Conservation (phyloP, 768 basidiomycete genomes). For the Phlegmacium glaucopus region DNA sequence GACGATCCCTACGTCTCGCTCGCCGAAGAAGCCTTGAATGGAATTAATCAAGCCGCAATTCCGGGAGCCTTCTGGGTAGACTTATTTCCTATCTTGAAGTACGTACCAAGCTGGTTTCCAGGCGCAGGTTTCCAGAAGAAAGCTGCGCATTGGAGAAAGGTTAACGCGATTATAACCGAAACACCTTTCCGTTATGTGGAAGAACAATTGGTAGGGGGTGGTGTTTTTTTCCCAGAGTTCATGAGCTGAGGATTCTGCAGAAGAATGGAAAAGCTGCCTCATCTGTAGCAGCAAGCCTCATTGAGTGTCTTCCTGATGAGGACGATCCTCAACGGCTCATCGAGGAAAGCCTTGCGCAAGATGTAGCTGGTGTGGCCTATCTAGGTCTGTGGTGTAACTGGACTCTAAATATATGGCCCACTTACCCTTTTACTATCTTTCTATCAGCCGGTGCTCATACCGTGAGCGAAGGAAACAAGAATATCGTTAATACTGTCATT, state of each 20-base stretch:
- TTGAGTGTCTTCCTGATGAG: slow-evolving; percentile 9
- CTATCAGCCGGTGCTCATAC: neutral
- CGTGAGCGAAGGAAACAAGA: neutral
- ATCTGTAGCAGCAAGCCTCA: slow-evolving; percentile 2
- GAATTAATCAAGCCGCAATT: slow-evolving; percentile 24
- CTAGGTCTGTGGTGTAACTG: slow-evolving; percentile 7
- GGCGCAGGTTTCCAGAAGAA: slow-evolving; percentile 33
- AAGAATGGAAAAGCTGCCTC: slow-evolving; percentile 4
- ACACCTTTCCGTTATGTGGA: slow-evolving; percentile 13
- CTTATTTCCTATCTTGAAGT: slow-evolving; percentile 27
- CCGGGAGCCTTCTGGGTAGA: slow-evolving; percentile 36
- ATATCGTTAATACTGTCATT: neutral
- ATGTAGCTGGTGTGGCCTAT: slow-evolving; percentile 12
- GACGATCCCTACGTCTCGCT: slow-evolving; percentile 33
- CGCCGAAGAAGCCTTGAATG: slow-evolving; percentile 25
- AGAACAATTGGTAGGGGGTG: slow-evolving; percentile 8
- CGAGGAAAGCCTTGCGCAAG: slow-evolving; percentile 10
- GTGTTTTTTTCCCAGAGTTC: no score
- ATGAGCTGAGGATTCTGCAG: neutral
- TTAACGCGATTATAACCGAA: slow-evolving; percentile 9
- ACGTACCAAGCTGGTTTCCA: slow-evolving; percentile 38
- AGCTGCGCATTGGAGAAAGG: slow-evolving; percentile 26
- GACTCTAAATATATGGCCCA: neutral
- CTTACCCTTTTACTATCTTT: neutral
- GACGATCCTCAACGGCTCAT: slow-evolving; percentile 3